Percentiles rank a stretch among this genome's conserved stretches.
phyloP scores from a whole-genome alignment of 306 rosid genomes.

The Glycine latifolia region DNA sequence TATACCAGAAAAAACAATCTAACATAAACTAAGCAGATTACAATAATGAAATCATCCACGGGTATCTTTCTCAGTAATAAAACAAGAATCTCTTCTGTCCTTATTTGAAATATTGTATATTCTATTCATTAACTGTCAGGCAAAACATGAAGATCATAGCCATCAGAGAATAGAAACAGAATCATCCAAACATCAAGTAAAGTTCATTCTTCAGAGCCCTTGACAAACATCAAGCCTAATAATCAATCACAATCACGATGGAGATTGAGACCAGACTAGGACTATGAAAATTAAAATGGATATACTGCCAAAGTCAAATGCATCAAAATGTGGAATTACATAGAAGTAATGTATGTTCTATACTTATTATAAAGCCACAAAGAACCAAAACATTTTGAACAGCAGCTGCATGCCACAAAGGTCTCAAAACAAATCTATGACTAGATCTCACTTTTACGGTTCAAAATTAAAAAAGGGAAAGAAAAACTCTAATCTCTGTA shows the following conservation, averaged over 20 bases:
- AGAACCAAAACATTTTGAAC: too few relatives aligned
- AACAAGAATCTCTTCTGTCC: not conserved
- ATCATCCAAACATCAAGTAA: not conserved
- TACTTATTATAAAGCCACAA: not conserved
- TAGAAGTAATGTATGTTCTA: not conserved
- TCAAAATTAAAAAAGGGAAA: not conserved
- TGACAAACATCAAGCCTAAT: slow-evolving; percentile 3
- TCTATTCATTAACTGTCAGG: not conserved
- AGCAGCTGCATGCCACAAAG: not conserved
- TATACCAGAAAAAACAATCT: slow-evolving; percentile 14
- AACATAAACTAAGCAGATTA: not conserved
- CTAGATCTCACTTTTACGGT: slow-evolving; percentile 14
- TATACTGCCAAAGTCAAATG: not conserved
- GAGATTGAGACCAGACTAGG: not conserved
- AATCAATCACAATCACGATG: not conserved
- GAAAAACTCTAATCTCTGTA: not conserved
- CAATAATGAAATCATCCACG: slow-evolving; percentile 6
- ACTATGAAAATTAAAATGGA: not conserved
- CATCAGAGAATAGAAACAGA: not conserved
- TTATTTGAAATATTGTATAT: not conserved
- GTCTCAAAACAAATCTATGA: not conserved
- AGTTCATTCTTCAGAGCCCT: not conserved
- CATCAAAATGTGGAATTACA: slow-evolving; percentile 2
- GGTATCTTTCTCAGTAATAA: not conserved
- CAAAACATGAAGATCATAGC: not conserved